Percentiles rank a stretch among this genome's conserved stretches.
phyloP scores from a whole-genome alignment of 1,139 yeast species.

The Candida labiduridarum region DNA sequence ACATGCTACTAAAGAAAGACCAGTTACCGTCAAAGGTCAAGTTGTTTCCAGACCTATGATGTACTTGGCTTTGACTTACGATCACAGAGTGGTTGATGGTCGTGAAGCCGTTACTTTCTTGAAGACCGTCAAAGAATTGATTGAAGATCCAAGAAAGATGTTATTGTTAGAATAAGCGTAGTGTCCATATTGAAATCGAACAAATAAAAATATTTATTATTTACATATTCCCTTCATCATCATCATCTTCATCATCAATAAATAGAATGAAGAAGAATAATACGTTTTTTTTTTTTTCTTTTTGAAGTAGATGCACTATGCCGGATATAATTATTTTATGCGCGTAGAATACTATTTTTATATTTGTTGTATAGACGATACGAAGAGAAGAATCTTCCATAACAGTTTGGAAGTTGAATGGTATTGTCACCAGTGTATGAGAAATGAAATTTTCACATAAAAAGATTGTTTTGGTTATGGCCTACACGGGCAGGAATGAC shows the following conservation, averaged over 20 bases:
- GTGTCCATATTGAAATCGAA: background rate
- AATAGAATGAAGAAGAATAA: background rate
- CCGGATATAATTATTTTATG: background rate
- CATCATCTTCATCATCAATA: background rate
- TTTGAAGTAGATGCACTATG: background rate
- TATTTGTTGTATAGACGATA: background rate
- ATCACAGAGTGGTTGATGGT: constrained; percentile 97
- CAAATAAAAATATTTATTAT: constrained; percentile 1
- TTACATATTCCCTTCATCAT: background rate
- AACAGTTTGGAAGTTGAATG: background rate
- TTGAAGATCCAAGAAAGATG: constrained; percentile 99
- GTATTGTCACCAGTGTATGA: background rate
- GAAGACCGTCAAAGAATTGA: constrained; percentile 92
- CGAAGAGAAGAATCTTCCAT: background rate
- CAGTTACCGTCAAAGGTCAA: constrained; percentile 95
- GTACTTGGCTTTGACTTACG: constrained; percentile 98
- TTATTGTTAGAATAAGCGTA: constrained; percentile 56
- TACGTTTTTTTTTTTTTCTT: too few relatives aligned
- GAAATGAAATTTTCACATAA: background rate
- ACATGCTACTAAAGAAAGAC: constrained; percentile 97
- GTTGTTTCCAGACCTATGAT: constrained; percentile 98
- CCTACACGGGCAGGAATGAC: background rate
- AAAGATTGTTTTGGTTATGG: background rate
- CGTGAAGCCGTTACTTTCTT: constrained; percentile 98
- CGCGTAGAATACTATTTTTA: too few relatives aligned